These are phyloP conservation scores for Yamadazyma pseudoaaseri DNA, from an alignment of 1,139 yeast species.

Conservation along the genomic window DNA sequence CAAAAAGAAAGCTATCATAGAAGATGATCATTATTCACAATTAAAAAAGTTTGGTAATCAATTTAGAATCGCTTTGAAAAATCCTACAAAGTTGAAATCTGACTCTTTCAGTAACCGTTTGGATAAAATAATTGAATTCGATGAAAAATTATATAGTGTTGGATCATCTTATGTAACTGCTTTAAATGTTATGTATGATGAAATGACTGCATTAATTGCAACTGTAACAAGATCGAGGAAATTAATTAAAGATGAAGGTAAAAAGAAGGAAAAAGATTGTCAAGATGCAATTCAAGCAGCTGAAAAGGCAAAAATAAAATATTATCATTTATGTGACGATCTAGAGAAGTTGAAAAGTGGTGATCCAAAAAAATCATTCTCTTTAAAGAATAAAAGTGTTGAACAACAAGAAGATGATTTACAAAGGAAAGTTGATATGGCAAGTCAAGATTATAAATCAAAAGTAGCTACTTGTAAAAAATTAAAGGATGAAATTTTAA, in stretches of 20 bases:
- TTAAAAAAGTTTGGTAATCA: conserved; percentile 63
- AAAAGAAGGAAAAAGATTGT: conserved; percentile 79
- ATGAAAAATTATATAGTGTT: conserved; percentile 72
- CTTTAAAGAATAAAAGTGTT: conserved; percentile 72
- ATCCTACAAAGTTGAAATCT: conserved; percentile 47
- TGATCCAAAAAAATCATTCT: conserved; percentile 84
- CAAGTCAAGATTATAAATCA: conserved; percentile 82
- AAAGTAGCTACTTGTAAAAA: conserved; percentile 74
- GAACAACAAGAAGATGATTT: conserved; percentile 94
- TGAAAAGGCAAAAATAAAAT: conserved; percentile 84
- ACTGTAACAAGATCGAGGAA: conserved; percentile 74
- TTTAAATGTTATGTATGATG: conserved; percentile 82
- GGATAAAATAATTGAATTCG: conserved; percentile 70
- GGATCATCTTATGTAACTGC: conserved; percentile 78
- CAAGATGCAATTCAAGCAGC: conserved; percentile 78
- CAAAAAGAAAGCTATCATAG: conserved; percentile 74
- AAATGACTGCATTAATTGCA: conserved; percentile 67
- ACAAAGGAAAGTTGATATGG: conserved; percentile 72
- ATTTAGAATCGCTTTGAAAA: conserved; percentile 53
- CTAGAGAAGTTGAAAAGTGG: conserved; percentile 76
- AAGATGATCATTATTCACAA: conserved; percentile 76
- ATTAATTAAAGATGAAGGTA: conserved; percentile 74
- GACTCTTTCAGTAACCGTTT: conserved; percentile 72
- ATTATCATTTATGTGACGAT: conserved; percentile 79
- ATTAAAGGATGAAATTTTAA: conserved; percentile 68